Conservation (phyloP, 2,329 filamentous ascomycete genomes). For the Exophiala spinifera region DNA sequence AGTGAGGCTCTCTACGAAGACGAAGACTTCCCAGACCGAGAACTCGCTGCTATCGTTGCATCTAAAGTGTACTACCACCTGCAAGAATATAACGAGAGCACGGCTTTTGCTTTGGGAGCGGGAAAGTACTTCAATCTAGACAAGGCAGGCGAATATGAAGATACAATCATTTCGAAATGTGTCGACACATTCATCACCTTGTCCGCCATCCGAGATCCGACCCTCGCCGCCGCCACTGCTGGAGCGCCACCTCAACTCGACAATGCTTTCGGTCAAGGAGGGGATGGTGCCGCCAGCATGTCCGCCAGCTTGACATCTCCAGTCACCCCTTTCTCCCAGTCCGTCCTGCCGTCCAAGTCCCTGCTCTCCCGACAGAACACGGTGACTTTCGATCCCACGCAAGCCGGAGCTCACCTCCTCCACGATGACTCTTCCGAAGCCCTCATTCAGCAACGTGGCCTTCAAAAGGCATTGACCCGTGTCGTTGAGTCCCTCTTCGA, state of each 20-base stretch:
- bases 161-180: slow-evolving; percentile 98
- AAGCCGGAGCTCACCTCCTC: slow-evolving; percentile 56
- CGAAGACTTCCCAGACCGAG: slow-evolving; percentile 86
- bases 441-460: slow-evolving; percentile 68
- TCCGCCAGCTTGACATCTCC: slow-evolving; percentile 73
- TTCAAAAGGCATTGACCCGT: slow-evolving; percentile 74
- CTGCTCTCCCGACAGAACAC: slow-evolving; percentile 79
- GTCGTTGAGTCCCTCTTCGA: slow-evolving; percentile 90
- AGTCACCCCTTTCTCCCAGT: slow-evolving; percentile 93
- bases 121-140: slow-evolving; percentile 94
- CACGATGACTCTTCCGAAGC: slow-evolving; percentile 54
- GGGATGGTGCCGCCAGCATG: slow-evolving; percentile 63
- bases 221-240: slow-evolving; percentile 48
- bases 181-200: slow-evolving; percentile 95
- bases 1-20: slow-evolving; percentile 98
- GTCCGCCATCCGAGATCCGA: slow-evolving; percentile 58
- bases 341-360: slow-evolving; percentile 87
- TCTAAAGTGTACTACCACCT: slow-evolving; percentile 99
- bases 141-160: slow-evolving; percentile 88
- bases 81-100: slow-evolving; percentile 98
- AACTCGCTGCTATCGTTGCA: slow-evolving; percentile 88
- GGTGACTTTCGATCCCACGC: slow-evolving; percentile 55
- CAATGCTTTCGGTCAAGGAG: slow-evolving; percentile 70
- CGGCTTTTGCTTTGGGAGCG: slow-evolving; percentile 93
- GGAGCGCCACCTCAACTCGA: slow-evolving; percentile 62